Percentiles rank a stretch among this genome's conserved stretches.
These are phyloP conservation scores for Eutrema japonicum DNA, from an alignment of 345 rosid species.

Conservation along the genomic window DNA sequence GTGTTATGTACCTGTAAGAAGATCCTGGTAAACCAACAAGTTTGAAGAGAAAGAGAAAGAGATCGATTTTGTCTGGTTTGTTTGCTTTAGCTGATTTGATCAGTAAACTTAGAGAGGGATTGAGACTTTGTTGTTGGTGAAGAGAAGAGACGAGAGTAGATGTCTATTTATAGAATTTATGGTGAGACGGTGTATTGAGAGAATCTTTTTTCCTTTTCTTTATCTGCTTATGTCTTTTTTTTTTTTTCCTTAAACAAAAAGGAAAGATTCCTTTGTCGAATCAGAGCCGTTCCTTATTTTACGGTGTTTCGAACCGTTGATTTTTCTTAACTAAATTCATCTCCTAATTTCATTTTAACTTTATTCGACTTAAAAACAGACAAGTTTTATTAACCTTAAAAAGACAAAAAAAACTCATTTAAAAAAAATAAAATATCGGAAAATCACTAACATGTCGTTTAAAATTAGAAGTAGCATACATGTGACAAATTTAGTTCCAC, in stretches of 20 bases:
- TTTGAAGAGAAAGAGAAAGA: conserved; percentile 22
- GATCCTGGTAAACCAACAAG: conserved; percentile 84
- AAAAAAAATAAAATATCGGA: neutral
- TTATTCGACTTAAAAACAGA: too few relatives aligned
- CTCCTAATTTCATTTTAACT: neutral
- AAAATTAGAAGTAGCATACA: neutral
- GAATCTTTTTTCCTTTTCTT: conserved; percentile 18
- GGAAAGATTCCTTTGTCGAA: neutral
- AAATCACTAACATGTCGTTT: neutral
- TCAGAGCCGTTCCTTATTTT: conserved; percentile 10
- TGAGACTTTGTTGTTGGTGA: neutral
- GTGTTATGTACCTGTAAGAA: conserved; percentile 51
- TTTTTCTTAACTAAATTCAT: conserved; percentile 4
- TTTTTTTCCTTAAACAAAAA: neutral
- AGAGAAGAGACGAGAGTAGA: neutral
- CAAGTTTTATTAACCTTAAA: neutral
- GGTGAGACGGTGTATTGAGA: neutral
- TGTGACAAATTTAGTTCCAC: neutral
- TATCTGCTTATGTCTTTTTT: neutral
- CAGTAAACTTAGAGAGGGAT: neutral
- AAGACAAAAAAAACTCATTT: too few relatives aligned
- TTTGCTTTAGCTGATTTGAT: conserved; percentile 4
- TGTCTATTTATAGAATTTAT: conserved; percentile 22
- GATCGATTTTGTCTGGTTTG: neutral
- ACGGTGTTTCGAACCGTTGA: conserved; percentile 3